phyloP scores from a whole-genome alignment of 768 basidiomycete species.

The Pisolithus sp. region DNA sequence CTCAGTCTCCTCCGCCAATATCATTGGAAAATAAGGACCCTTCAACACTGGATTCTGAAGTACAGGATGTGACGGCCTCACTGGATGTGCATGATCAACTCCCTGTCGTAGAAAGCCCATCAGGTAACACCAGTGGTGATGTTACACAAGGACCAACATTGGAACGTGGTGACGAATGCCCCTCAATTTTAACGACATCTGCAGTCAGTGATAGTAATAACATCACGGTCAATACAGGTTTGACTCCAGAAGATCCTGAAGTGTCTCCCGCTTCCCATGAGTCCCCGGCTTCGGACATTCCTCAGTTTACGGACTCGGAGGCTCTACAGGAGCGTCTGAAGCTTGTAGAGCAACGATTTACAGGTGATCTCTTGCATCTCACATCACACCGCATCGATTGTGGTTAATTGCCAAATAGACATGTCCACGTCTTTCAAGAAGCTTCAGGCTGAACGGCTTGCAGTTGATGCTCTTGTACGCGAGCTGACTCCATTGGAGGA shows the following conservation, averaged over 20 bases:
- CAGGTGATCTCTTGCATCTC: slow-evolving; percentile 37
- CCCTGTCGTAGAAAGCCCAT: not conserved
- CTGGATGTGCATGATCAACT: no score
- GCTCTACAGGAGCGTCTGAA: slow-evolving; percentile 58
- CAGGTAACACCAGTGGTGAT: not conserved
- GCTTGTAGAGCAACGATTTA: slow-evolving; percentile 71
- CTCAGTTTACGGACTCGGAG: slow-evolving; percentile 38
- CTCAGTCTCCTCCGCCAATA: not conserved
- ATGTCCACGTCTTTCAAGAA: slow-evolving; percentile 73
- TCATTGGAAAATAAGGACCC: not conserved
- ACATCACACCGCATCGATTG: not conserved
- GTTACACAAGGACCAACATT: not conserved
- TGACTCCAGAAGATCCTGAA: not conserved
- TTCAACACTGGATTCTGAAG: no score
- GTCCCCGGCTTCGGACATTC: not conserved
- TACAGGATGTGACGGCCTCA: no score
- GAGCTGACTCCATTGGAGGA: slow-evolving; percentile 69
- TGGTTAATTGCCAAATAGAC: slow-evolving; percentile 38
- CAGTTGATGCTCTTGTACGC: slow-evolving; percentile 60
- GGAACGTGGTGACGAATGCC: not conserved
- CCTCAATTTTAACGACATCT: not conserved
- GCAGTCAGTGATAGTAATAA: not conserved
- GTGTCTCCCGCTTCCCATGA: not conserved
- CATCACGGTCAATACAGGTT: not conserved
- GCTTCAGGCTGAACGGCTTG: slow-evolving; percentile 64